Evolutionary conservation across 306 rosid genomes (phyloP).

Genomic region (Urtica urens): DNA sequence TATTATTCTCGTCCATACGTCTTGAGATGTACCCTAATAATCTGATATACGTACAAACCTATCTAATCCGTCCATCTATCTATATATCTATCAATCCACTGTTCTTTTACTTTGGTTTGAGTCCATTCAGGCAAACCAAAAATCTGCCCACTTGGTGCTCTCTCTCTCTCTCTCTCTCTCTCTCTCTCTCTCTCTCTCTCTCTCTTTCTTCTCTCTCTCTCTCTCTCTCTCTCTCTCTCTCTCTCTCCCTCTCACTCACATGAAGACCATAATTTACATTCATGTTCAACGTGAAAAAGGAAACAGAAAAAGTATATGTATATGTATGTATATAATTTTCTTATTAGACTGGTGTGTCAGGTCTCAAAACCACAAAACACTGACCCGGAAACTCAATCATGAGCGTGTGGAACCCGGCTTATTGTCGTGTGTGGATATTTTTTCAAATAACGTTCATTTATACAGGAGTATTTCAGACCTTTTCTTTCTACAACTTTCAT

Average conservation of each 20-base stretch:
- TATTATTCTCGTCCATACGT: no score
- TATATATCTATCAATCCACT: background rate
- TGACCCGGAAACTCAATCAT: background rate
- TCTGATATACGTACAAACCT: no score
- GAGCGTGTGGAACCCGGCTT: background rate
- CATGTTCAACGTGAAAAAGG: no score
- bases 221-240: no score
- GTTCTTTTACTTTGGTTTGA: background rate
- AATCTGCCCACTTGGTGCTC: background rate
- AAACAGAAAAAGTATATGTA: background rate
- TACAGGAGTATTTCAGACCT: background rate
- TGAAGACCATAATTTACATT: background rate
- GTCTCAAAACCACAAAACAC: background rate
- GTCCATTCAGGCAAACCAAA: slow-evolving; percentile 3
- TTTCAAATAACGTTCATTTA: background rate
- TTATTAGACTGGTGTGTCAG: background rate
- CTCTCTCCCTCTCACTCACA: no score
- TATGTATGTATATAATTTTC: background rate
- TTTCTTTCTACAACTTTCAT: background rate
- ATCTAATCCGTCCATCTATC: no score
- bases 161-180: background rate
- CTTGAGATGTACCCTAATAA: no score
- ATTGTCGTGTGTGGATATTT: background rate
- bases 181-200: no score
- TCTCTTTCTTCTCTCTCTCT: background rate